Evolutionary conservation across 768 basidiomycete genomes (phyloP), one percentile per base, ranked within the genome.

Genomic region (Lyophyllum atratum): DNA sequence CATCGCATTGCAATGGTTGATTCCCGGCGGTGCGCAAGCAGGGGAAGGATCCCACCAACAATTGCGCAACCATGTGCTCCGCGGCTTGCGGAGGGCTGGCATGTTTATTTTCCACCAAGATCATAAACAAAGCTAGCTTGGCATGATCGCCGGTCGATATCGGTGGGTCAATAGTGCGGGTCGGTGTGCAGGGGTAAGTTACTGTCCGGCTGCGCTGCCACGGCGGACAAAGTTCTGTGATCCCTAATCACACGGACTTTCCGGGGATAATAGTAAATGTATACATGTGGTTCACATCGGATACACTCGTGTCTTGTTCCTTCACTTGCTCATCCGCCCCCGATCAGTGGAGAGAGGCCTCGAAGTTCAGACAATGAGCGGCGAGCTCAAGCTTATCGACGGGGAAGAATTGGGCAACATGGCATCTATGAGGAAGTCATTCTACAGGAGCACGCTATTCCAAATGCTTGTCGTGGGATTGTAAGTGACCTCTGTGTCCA

Each of bases 401-500:
- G 29, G 15, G 12, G 39, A 19, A 8, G 39, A 26, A 26, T 17
- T 25, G 4, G 24, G 19, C 2, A 50, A 26, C n/a, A 31, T 43
- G 37, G 12, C 31, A 7, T n/a, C 26, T 24, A 33, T 14, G 24
- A 49, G 39, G 37, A 48, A 26, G 14, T 52, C 60, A n/a, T 60
- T 58, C 50, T 63, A 47, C 15, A 57, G 62, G 34, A 43, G 58
- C 24, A 63, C 62, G 15, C 25, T 58, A 5, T 59, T 59, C 44
- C 62, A 58, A 43, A 55, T 62, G 17, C 46, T 59, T n/a, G 33
- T 59, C 25, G 47, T 60, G 26, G 49, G 56, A 43, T 39, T 64
- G 56, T 61, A 54, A 6, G 62, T 52, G 25, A 14, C 29, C 25
- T 11, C n/a, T 31, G 4, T 25, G 50, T 25, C 25, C 3, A 43